phyloP scores from a whole-genome alignment of 139 green algal species.

The Asterochloris erici region DNA sequence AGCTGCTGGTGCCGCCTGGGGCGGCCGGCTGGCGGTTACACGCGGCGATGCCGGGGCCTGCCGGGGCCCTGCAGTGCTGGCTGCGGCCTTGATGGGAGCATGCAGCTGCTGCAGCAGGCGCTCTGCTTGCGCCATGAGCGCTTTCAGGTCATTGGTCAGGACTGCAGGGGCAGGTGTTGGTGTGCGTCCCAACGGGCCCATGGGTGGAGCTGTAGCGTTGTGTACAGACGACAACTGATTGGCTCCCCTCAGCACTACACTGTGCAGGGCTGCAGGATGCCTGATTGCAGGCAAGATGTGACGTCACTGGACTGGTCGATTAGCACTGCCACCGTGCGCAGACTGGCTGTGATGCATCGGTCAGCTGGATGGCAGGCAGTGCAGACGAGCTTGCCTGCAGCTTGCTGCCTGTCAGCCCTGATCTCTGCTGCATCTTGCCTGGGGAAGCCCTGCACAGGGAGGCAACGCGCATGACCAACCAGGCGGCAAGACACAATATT shows the following conservation, averaged over 20 bases:
- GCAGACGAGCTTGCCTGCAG: background rate
- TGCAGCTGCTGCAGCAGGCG: background rate
- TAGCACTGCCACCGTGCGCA: constrained; percentile 24
- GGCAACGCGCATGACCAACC: too few relatives aligned
- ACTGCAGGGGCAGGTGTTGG: constrained; percentile 25
- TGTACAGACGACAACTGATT: background rate
- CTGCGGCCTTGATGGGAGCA: background rate
- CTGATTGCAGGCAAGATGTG: background rate
- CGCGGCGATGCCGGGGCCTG: too few relatives aligned
- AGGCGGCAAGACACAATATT: background rate
- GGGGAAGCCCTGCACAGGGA: constrained; percentile 65
- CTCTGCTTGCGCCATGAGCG: constrained; percentile 36
- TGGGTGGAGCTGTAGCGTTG: background rate
- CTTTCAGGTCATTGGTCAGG: constrained; percentile 80
- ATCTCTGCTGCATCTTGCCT: constrained; percentile 67
- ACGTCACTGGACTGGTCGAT: background rate
- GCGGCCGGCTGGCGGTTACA: background rate
- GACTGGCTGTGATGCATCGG: too few relatives aligned
- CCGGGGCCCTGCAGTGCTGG: too few relatives aligned
- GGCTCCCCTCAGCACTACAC: background rate
- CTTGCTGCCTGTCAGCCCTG: constrained; percentile 55
- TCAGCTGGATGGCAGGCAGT: too few relatives aligned
- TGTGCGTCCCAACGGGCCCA: constrained; percentile 15
- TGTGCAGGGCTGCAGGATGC: background rate
- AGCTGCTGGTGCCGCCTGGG: background rate